Percentiles rank a stretch among this genome's conserved stretches.
phyloP scores from a whole-genome alignment of 78 protist species.

The Anaeramoeba flamelloides region DNA sequence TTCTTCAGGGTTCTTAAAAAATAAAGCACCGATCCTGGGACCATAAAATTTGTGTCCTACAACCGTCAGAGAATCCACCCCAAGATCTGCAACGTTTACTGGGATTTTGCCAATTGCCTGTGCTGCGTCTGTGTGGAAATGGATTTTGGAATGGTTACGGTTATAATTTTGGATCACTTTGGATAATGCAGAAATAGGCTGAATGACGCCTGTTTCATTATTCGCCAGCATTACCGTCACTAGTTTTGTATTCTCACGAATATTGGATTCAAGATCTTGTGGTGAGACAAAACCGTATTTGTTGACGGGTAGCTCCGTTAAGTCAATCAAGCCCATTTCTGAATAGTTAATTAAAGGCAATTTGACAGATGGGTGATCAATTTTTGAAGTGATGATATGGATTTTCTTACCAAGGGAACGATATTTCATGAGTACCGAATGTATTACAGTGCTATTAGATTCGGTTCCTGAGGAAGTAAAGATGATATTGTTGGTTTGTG shows the following conservation, averaged over 20 bases:
- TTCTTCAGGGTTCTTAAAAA: not conserved
- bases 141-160: not conserved
- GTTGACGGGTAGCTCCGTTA: not conserved
- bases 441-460: not conserved
- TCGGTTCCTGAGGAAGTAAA: not conserved
- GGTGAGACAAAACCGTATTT: not conserved
- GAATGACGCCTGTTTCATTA: not conserved
- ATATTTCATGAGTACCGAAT: not conserved
- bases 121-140: conserved; percentile 46
- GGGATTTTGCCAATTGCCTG: conserved; percentile 17
- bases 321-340: not conserved
- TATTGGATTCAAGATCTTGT: not conserved
- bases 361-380: not conserved
- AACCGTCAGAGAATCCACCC: not conserved
- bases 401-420: too few relatives aligned
- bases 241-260: not conserved
- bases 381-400: not conserved
- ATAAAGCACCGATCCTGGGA: not conserved
- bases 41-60: not conserved
- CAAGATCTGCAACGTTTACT: not conserved
- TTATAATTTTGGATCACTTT: not conserved
- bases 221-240: not conserved
- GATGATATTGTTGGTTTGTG: not conserved
- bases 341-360: not conserved
- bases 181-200: not conserved